Conservation (phyloP, 306 rosid genomes). For the Prosopis cineraria region DNA sequence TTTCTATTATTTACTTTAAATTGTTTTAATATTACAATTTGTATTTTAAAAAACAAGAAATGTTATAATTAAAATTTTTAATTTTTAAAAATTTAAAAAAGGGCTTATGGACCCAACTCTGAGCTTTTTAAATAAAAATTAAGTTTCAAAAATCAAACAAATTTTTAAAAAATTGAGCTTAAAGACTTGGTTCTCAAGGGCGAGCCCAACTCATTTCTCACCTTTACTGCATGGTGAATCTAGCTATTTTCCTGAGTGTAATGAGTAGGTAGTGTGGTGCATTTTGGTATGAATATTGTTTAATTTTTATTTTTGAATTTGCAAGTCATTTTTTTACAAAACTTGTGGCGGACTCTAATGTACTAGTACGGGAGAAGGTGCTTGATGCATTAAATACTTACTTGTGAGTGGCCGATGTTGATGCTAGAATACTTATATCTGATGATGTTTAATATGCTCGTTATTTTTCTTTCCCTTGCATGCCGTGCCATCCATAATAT, state of each 20-base stretch:
- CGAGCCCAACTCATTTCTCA: no score
- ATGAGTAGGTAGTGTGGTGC: constrained; percentile 32
- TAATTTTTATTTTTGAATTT: constrained; percentile 23
- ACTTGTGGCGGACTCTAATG: constrained; percentile 90
- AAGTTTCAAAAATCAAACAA: no score
- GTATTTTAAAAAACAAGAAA: no score
- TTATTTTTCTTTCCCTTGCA: not conserved
- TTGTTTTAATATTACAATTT: no score
- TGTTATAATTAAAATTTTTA: no score
- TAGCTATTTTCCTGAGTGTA: constrained; percentile 15
- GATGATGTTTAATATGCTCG: not conserved
- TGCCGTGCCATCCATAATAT: constrained; percentile 8
- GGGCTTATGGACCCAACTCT: no score
- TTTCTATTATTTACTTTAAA: no score
- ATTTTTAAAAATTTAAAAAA: no score
- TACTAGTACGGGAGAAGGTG: constrained; percentile 96
- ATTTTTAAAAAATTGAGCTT: no score
- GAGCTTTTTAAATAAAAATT: no score
- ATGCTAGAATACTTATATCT: constrained; percentile 67
- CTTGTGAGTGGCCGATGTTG: constrained; percentile 93
- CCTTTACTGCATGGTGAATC: constrained; percentile 38
- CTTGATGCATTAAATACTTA: constrained; percentile 88
- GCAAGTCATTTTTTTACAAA: constrained; percentile 74
- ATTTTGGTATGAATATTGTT: constrained; percentile 39
- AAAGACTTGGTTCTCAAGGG: no score